Conservation (phyloP, 495 filamentous ascomycete species). For the Baudoinia panamericana region DNA sequence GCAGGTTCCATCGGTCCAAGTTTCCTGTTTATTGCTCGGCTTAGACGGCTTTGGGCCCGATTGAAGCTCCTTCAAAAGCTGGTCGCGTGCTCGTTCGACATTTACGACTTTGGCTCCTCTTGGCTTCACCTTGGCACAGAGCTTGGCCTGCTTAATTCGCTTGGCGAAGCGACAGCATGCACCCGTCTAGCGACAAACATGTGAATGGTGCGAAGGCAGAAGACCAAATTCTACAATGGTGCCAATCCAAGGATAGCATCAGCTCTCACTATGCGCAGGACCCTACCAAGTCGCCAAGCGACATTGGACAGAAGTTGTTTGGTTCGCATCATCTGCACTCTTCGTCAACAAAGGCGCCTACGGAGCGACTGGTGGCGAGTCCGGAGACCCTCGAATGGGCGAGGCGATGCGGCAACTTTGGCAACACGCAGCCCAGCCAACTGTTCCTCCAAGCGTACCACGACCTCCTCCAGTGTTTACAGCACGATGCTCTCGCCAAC, state of each 20-base stretch:
- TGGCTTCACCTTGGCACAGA: too few relatives aligned
- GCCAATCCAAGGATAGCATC: slow-evolving; percentile 33
- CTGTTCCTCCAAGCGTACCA: slow-evolving; percentile 57
- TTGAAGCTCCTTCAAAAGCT: too few relatives aligned
- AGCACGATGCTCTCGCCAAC: slow-evolving; percentile 40
- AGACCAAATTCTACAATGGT: slow-evolving; percentile 4
- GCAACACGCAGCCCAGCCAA: slow-evolving; percentile 45
- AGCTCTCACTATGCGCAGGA: slow-evolving; percentile 43
- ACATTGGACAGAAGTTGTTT: slow-evolving; percentile 45
- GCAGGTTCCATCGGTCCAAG: too few relatives aligned
- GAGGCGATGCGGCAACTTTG: slow-evolving; percentile 54
- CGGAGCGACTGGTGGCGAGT: slow-evolving; percentile 20
- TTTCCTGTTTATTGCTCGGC: too few relatives aligned
- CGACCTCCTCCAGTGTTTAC: slow-evolving; percentile 48
- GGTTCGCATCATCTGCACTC: slow-evolving; percentile 21
- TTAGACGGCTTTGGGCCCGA: too few relatives aligned
- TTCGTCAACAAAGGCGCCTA: slow-evolving; percentile 5
- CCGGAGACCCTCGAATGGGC: slow-evolving; percentile 40
- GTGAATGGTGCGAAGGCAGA: not conserved
- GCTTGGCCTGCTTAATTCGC: too few relatives aligned
- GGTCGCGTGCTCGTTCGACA: too few relatives aligned
- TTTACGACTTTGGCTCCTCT: too few relatives aligned
- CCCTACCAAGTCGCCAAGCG: slow-evolving; percentile 37
- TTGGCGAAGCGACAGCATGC: not conserved
- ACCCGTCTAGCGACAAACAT: not conserved